Evolutionary conservation across 139 green algal genomes (phyloP).

Genomic region (Coelastrella sp.): DNA sequence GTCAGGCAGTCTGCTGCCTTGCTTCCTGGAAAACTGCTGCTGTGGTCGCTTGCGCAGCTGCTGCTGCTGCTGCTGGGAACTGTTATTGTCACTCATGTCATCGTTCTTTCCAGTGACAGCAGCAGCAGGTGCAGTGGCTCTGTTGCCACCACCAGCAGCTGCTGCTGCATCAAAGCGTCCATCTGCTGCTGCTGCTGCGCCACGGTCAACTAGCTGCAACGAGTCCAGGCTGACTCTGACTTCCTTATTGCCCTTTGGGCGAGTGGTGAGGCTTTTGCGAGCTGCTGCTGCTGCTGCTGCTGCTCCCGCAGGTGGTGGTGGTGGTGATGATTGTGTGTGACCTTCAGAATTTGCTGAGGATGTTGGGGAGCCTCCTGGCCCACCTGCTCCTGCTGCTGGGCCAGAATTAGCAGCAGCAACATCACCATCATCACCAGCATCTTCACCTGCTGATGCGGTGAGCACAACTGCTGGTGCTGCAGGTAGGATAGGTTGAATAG

Average conservation of each 20-base stretch:
- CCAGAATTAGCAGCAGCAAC: not conserved
- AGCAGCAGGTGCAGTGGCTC: not conserved
- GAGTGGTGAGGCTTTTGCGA: not conserved
- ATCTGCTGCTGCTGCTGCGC: not conserved
- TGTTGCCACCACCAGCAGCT: not conserved
- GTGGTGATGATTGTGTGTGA: not conserved
- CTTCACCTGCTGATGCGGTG: not conserved
- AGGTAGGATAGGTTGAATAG: not conserved
- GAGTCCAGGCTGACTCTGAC: not conserved
- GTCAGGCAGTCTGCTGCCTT: not conserved
- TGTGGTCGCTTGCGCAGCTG: not conserved
- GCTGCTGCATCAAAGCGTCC: not conserved
- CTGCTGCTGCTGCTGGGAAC: conserved; percentile 11
- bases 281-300: not conserved
- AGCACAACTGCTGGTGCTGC: not conserved
- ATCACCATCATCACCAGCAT: not conserved
- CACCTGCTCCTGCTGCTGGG: not conserved
- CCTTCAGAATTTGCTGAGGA: not conserved
- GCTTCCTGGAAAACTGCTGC: not conserved
- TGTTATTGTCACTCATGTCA: not conserved
- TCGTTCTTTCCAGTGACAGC: no score
- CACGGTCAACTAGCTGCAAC: not conserved
- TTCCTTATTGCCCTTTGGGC: not conserved
- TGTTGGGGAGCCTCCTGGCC: not conserved
- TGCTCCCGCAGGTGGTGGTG: not conserved